Percentiles rank a stretch among this genome's conserved stretches.
phyloP scores from a whole-genome alignment of 2,329 filamentous ascomycete species.

The Nemania sp. region DNA sequence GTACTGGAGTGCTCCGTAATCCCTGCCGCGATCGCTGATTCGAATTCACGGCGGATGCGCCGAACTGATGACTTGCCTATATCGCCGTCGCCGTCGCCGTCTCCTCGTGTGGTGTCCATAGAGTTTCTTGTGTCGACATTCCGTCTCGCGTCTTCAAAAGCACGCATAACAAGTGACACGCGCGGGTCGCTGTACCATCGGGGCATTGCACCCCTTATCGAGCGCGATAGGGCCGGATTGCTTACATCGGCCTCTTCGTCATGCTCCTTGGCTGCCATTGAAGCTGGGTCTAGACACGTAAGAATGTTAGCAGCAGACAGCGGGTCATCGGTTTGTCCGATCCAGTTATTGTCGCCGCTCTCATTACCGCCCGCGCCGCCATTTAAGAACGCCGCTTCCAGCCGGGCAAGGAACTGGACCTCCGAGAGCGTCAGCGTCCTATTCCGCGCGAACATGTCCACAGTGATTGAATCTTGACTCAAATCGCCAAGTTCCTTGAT shows the following conservation, averaged over 20 bases:
- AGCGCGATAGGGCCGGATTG: neutral
- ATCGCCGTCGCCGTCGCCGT: neutral
- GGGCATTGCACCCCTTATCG: neutral
- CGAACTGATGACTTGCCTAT: neutral
- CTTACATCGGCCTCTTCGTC: neutral
- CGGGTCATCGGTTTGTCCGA: constrained; percentile 3
- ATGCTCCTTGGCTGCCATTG: constrained; percentile 16
- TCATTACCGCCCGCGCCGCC: neutral
- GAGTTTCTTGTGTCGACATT: neutral
- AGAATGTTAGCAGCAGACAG: constrained; percentile 22
- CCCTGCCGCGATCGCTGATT: neutral
- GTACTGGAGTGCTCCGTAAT: neutral
- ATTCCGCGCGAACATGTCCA: constrained; percentile 23
- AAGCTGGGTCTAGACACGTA: constrained; percentile 24
- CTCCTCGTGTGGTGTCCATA: neutral
- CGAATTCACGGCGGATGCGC: neutral
- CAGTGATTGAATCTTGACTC: neutral
- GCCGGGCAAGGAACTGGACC: constrained; percentile 39
- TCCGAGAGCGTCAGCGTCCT: constrained; percentile 16
- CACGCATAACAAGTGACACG: constrained; percentile 26
- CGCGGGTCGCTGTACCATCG: constrained; percentile 23
- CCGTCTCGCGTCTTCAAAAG: constrained; percentile 21
- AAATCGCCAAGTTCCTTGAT: neutral
- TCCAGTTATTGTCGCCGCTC: neutral
- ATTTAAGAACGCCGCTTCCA: constrained; percentile 46